phyloP scores from a whole-genome alignment of 2,329 filamentous ascomycete species.

The Monosporascus sp. region DNA sequence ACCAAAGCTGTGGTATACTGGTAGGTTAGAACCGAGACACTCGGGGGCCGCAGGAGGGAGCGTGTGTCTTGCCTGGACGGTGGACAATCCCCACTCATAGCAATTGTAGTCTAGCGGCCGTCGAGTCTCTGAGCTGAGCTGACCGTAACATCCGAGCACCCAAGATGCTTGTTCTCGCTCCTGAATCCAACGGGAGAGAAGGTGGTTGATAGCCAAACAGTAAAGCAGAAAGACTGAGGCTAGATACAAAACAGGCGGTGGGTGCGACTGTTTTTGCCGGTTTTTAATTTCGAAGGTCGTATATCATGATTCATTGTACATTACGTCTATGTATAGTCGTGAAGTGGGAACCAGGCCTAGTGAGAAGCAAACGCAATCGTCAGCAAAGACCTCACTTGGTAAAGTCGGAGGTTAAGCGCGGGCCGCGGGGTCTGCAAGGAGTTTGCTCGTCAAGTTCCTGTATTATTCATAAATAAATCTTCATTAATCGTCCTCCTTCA shows the following conservation, averaged over 20 bases:
- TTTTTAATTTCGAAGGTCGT: conserved; percentile 9
- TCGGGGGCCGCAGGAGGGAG: conserved; percentile 9
- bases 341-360: not conserved
- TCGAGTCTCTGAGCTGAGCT: not conserved
- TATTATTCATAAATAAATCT: not conserved
- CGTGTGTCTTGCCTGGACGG: conserved; percentile 43
- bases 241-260: not conserved
- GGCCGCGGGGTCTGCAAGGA: not conserved
- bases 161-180: conserved; percentile 2
- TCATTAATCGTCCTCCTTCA: not conserved
- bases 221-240: not conserved
- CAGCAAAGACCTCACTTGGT: not conserved
- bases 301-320: conserved; percentile 16
- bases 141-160: conserved; percentile 4
- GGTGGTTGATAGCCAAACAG: not conserved
- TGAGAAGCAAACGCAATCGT: not conserved
- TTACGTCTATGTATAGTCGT: conserved; percentile 5
- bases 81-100: conserved; percentile 60
- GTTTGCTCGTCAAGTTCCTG: not conserved
- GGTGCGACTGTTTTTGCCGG: conserved; percentile 4
- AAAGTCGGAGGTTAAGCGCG: not conserved
- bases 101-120: conserved; percentile 30
- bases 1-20: conserved; percentile 47
- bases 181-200: not conserved
- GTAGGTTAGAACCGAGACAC: conserved; percentile 14